Conservation (phyloP, 495 filamentous ascomycete genomes). For the Aspergillus cristatus region DNA sequence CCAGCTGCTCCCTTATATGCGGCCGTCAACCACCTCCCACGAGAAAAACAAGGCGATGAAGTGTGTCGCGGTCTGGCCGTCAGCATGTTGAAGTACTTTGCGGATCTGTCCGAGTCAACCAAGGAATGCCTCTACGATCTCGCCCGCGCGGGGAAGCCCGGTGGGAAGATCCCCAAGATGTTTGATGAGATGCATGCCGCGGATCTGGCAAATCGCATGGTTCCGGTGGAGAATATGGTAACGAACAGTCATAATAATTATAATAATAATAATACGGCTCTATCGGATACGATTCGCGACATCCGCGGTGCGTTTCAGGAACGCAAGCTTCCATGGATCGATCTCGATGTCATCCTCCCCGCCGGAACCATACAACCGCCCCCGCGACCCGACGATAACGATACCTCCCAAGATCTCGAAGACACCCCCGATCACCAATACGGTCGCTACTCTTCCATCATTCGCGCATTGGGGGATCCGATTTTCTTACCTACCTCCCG, state of each 20-base stretch:
- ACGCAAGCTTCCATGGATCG: constrained; percentile 70
- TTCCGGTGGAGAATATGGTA: constrained; percentile 63
- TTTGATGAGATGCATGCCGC: constrained; percentile 93
- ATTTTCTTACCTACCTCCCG: constrained; percentile 84
- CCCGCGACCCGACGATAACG: constrained; percentile 31
- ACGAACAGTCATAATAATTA: too few species aligned
- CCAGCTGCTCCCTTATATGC: constrained; percentile 92
- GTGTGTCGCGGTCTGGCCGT: constrained; percentile 83
- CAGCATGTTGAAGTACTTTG: constrained; percentile 85
- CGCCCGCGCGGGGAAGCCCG: constrained; percentile 22
- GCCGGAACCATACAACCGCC: constrained; percentile 54
- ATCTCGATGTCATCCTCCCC: constrained; percentile 81
- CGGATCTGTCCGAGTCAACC: constrained; percentile 67
- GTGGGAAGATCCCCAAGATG: constrained; percentile 45
- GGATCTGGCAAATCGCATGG: constrained; percentile 74
- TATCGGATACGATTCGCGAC: constrained; percentile 54
- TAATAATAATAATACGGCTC: too few species aligned
- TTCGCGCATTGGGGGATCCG: constrained; percentile 69
- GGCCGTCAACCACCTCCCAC: constrained; percentile 83
- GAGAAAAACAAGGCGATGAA: constrained; percentile 89
- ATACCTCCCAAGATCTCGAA: constrained; percentile 33
- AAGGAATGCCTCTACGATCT: constrained; percentile 46
- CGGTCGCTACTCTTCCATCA: constrained; percentile 60
- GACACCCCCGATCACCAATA: constrained; percentile 57
- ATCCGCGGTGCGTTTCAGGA: constrained; percentile 65